phyloP scores from a whole-genome alignment of 2,329 filamentous ascomycete species.

The Alternaria infectoria region DNA sequence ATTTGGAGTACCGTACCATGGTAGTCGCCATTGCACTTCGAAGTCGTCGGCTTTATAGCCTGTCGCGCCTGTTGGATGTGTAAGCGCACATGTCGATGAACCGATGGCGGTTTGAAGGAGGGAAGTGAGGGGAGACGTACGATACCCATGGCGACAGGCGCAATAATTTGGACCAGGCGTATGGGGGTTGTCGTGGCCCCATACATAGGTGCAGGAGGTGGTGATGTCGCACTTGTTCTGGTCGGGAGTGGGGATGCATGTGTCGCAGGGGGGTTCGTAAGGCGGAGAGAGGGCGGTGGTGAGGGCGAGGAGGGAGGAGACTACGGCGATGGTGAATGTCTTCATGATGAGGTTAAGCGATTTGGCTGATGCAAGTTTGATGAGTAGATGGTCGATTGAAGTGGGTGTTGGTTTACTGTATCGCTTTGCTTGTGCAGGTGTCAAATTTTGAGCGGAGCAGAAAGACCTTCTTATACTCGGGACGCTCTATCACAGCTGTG shows the following conservation, averaged over 20 bases:
- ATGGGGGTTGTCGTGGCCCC: not conserved
- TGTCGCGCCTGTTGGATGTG: not conserved
- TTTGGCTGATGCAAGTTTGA: not conserved
- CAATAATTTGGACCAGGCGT: not conserved
- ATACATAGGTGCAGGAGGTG: slow-evolving; percentile 50
- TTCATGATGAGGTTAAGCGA: not conserved
- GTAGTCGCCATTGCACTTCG: not conserved
- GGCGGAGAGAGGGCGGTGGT: not conserved
- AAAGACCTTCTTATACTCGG: fast-evolving
- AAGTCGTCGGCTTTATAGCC: not conserved
- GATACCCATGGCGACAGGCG: slow-evolving; percentile 2
- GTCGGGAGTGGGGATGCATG: not conserved
- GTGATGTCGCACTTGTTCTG: slow-evolving; percentile 51
- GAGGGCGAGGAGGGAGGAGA: not conserved
- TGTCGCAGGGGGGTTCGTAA: not conserved
- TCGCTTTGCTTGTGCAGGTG: too few species aligned
- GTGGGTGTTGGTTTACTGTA: not conserved
- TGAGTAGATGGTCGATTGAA: not conserved
- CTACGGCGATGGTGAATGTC: not conserved
- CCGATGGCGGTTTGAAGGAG: too few species aligned
- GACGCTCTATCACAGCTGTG: not conserved
- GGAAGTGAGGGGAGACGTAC: too few species aligned
- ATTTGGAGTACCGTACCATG: not conserved
- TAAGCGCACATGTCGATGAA: too few species aligned
- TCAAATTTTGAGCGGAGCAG: not conserved